phyloP scores from a whole-genome alignment of 345 rosid species.

The Raphanus sativus region DNA sequence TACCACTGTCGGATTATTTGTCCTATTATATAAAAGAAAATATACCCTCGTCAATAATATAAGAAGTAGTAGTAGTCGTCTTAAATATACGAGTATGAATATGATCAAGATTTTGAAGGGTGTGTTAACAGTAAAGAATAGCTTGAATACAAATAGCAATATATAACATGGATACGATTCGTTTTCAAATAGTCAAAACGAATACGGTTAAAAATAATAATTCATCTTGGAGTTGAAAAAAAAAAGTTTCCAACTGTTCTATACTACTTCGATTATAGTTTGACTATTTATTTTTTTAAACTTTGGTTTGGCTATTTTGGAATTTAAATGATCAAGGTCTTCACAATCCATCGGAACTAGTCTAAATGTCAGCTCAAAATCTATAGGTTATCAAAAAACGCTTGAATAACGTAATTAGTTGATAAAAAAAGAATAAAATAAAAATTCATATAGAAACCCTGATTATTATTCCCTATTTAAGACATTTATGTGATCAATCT shows the following conservation, averaged over 20 bases:
- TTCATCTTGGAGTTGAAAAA: neutral
- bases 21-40: constrained; percentile 37
- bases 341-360: neutral
- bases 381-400: neutral
- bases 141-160: neutral
- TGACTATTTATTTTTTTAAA: neutral
- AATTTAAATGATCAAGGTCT: neutral
- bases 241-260: neutral
- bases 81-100: neutral
- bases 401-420: neutral
- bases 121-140: neutral
- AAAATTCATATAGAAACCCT: neutral
- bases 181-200: no score
- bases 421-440: neutral
- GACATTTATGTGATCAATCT: neutral
- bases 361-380: neutral
- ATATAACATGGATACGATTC: no score
- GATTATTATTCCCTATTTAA: neutral
- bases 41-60: neutral
- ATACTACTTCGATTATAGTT: neutral
- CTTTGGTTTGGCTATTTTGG: neutral
- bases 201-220: neutral
- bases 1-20: constrained; percentile 19
- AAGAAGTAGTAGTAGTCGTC: neutral
- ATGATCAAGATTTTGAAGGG: neutral